phyloP scores from a whole-genome alignment of 129 eudicot genomes.

The Flaveria ramosissima region DNA sequence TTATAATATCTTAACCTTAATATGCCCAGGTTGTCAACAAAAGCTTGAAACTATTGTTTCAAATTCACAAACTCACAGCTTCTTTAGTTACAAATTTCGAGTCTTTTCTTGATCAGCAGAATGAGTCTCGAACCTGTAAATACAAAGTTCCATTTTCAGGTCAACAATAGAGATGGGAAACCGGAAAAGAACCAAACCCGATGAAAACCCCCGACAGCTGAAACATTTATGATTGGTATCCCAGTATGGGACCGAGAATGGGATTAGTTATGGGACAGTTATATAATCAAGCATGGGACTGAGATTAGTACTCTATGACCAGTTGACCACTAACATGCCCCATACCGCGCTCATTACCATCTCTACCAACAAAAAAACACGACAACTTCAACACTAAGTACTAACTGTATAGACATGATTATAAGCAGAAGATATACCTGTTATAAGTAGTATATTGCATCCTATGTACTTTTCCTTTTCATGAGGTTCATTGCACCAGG shows the following conservation, averaged over 20 bases:
- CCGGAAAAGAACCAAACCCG: too few relatives aligned
- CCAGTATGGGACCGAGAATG: too few relatives aligned
- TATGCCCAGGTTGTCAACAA: background rate
- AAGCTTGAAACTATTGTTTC: background rate
- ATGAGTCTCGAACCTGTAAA: conserved; percentile 15
- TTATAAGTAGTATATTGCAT: conserved; percentile 14
- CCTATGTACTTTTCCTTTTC: conserved; percentile 69
- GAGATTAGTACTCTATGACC: too few relatives aligned
- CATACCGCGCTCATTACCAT: too few relatives aligned
- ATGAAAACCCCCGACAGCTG: too few relatives aligned
- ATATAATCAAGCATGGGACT: too few relatives aligned
- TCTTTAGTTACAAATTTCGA: background rate
- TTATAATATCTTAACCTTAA: background rate
- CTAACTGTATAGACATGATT: conserved; percentile 32
- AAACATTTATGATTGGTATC: too few relatives aligned
- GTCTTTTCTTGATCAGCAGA: conserved; percentile 14
- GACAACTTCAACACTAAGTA: conserved; percentile 35
- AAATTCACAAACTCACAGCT: background rate
- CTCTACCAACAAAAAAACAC: conserved; percentile 31
- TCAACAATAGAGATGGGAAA: conserved; percentile 8
- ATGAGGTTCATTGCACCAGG: conserved; percentile 56
- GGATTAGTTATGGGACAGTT: too few relatives aligned
- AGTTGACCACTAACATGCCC: too few relatives aligned
- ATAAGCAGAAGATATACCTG: conserved; percentile 43
- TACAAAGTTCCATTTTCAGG: background rate